These are phyloP conservation scores for Colletotrichum godetiae DNA, from an alignment of 2,329 filamentous ascomycete genomes.

Conservation along the genomic window DNA sequence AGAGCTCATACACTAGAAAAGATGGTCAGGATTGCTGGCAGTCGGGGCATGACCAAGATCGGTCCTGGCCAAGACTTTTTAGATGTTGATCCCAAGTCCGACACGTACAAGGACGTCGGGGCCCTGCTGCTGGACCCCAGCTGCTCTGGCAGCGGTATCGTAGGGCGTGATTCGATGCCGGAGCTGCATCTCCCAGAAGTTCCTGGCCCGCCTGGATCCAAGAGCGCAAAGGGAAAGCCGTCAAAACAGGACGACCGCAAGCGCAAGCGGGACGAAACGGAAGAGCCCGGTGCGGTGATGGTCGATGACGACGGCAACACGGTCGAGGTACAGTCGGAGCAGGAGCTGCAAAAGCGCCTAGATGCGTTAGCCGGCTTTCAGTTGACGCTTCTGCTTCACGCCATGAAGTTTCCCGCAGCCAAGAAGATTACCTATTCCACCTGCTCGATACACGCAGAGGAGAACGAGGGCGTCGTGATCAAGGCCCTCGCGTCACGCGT, in stretches of 20 bases:
- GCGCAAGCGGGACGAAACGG: constrained; percentile 53
- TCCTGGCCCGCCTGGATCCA: constrained; percentile 40
- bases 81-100: constrained; percentile 73
- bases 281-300: constrained; percentile 48
- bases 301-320: constrained; percentile 69
- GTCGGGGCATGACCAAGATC: constrained; percentile 73
- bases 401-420: constrained; percentile 82
- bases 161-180: constrained; percentile 85
- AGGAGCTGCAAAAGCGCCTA: constrained; percentile 73
- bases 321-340: constrained; percentile 61
- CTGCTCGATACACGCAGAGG: constrained; percentile 86
- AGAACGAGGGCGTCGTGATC: constrained; percentile 89
- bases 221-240: constrained; percentile 22
- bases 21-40: constrained; percentile 86
- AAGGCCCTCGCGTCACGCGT: constrained; percentile 75
- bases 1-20: constrained; percentile 82
- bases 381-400: constrained; percentile 82
- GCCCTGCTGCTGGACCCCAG: constrained; percentile 91
- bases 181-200: constrained; percentile 68
- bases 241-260: constrained; percentile 49
- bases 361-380: constrained; percentile 84
- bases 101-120: constrained; percentile 76
- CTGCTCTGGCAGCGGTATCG: constrained; percentile 95
- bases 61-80: constrained; percentile 85
- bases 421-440: constrained; percentile 89